phyloP scores from a whole-genome alignment of 495 filamentous ascomycete genomes.

The Trypethelium eluteriae region DNA sequence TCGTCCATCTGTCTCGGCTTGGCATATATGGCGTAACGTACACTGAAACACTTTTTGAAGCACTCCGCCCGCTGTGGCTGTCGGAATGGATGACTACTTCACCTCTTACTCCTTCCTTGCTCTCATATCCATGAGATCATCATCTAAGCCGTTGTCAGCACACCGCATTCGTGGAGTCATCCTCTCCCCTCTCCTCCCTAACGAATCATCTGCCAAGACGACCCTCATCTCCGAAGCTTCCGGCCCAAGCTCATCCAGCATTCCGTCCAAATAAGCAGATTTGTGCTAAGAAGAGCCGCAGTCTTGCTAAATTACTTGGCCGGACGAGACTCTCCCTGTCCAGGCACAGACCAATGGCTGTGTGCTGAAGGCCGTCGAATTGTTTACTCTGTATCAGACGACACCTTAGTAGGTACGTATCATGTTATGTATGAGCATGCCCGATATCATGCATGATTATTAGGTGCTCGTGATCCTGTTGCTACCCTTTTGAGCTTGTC shows the following conservation, averaged over 20 bases:
- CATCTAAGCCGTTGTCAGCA: not conserved
- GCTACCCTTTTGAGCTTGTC: no score
- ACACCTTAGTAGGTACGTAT: no score
- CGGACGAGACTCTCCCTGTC: not conserved
- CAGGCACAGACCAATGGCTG: not conserved
- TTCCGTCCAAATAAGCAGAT: not conserved
- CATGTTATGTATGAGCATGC: no score
- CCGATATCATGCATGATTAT: no score
- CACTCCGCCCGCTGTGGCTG: not conserved
- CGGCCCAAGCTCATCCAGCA: not conserved
- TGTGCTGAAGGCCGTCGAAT: no score
- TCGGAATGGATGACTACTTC: not conserved
- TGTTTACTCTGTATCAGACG: no score
- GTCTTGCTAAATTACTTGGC: not conserved
- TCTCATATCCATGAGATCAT: not conserved
- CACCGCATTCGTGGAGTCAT: not conserved
- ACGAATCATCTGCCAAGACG: not conserved
- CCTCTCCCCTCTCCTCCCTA: not conserved
- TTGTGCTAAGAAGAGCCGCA: not conserved
- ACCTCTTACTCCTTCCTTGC: no score
- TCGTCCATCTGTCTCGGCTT: no score
- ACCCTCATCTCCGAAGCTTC: not conserved
- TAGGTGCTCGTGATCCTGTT: no score
- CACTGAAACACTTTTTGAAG: not conserved
- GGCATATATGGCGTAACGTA: no score